Base-by-base conservation (phyloP, 1,284 basidiomycete genomes). In the Golubevia pallescens region DNA sequence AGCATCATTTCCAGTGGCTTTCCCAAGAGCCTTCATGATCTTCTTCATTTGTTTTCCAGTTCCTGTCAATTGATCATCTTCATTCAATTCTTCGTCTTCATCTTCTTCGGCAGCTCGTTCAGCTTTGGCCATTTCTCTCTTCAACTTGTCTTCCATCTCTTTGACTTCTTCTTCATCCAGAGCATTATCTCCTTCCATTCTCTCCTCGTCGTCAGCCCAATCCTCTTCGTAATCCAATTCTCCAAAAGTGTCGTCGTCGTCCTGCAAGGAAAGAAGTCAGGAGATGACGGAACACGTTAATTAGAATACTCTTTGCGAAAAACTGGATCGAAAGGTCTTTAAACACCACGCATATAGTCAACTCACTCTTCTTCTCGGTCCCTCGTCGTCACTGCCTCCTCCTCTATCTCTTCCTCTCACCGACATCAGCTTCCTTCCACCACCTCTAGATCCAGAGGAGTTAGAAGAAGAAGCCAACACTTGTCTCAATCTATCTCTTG, bases 11-110 rank as follows among this genome's bases (percentile, higher is more conserved):
- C 82, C 82, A 21, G 80, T 78, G 14, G 76, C 73, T 58, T 74
- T 72, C 24, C 70, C 79, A 1, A 84, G 73, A 5, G 81, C 81
- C 4, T 73, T 69, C 81, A 85, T 83, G 61, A 85, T 84, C 71
- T 82, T 81, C 71, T 80, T 80, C 80, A 85, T 80, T 68, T 85
- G 81, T 56, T 73, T 75, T 20, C 78, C 81, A n/a, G 72, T 77
- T 55, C 81, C 77, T 16, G 78, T 83, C 59, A 84, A 60, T 58
- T 70, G 61, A 52, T 81, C 75, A 58, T 81, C 73, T 59, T 70
- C 68, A 8, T 60, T 60, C n/a, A 68, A 72, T 38, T 74, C 67
- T 3, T 60, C 59, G n/a, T 68, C 65, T 8, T 61, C 62, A 6
- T 73, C 66, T 52, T 81, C 76, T 13, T 71, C 74, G 16, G 76